Evolutionary conservation across 2,329 filamentous ascomycete species (phyloP), one percentile per base, ranked within the genome.

Genomic region (Hypoxylon sp.): DNA sequence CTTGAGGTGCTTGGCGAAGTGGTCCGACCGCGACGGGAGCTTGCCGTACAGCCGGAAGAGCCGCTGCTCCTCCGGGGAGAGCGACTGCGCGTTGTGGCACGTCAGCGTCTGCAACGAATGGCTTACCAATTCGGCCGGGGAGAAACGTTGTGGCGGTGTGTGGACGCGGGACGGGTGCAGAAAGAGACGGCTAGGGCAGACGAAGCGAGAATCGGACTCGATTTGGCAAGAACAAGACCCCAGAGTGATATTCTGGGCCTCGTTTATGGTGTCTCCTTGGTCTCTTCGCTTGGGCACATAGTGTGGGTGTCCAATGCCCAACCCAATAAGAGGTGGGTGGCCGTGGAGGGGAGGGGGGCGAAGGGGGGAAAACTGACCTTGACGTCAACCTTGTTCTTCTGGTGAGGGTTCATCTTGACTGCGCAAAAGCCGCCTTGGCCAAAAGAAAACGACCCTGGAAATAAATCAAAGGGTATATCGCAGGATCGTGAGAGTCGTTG

Each of bases 371-470:
- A 63, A 85, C 91, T 81, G 81, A 97, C 95, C 82, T 85, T 93
- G 79, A 97, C 84, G 79, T 99, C 95, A 72, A 98, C 85, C 83
- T 99, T 98, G 84, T 97, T 97, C 85, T 96, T 93, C 83, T 97
- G 91, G 77, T 93, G 92, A 69, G 94, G 94, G 77, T 97, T 97
- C 92, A 98, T 96, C 66, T 69, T 82, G 77, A 61, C 63, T 60
- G 52, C 33, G 41, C 38, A 43, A 50, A 45, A 31, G 31, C 47
- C 54, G 45, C 54, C 55, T 58, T 48, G 24, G 52, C 48, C 29
- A 29, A 64, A 50, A 26, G 43, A n/a, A 49, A 45, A 37, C 15
- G 46, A 47, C 21, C 46, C 29, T 33, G 48, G 41, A 54, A 49
- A 56, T 17, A 35, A 20, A 11, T 29, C 48, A 17, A 26, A 31